phyloP scores from a whole-genome alignment of 164 flowering plant species.

The Amborella trichopoda region DNA sequence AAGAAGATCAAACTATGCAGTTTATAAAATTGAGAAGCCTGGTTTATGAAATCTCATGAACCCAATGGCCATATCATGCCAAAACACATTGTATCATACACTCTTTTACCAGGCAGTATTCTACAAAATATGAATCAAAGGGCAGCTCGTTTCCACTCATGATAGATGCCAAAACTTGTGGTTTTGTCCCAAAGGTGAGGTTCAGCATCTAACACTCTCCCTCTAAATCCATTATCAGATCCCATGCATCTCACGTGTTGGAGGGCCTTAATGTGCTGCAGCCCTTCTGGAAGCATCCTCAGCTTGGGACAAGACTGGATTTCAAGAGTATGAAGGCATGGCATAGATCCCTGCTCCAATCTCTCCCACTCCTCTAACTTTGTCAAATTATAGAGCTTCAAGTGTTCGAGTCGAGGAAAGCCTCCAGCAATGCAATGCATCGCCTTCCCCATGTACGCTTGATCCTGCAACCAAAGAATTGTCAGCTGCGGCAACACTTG shows the following conservation, averaged over 20 bases:
- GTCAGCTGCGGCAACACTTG: background rate
- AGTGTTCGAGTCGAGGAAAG: background rate
- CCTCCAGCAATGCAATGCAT: background rate
- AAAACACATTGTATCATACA: no score
- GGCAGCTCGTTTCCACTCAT: no score
- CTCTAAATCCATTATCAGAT: no score
- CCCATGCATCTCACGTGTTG: background rate
- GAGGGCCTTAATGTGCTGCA: constrained; percentile 16
- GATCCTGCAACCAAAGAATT: background rate
- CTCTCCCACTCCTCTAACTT: constrained; percentile 1
- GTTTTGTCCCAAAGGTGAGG: no score
- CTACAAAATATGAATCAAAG: no score
- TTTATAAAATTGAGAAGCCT: no score
- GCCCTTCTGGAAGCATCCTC: constrained; percentile 21
- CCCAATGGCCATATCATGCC: no score
- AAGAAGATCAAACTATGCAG: no score
- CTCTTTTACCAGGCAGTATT: no score
- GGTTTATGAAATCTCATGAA: no score
- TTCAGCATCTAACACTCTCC: no score
- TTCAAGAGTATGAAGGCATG: background rate
- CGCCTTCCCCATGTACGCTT: constrained; percentile 8
- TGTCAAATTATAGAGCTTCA: background rate
- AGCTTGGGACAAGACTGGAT: constrained; percentile 9
- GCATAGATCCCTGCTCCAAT: constrained; percentile 1
- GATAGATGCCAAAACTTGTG: no score